Evolutionary conservation across 2,329 filamentous ascomycete species (phyloP).

Genomic region (Conoideocrella luteorostrata): DNA sequence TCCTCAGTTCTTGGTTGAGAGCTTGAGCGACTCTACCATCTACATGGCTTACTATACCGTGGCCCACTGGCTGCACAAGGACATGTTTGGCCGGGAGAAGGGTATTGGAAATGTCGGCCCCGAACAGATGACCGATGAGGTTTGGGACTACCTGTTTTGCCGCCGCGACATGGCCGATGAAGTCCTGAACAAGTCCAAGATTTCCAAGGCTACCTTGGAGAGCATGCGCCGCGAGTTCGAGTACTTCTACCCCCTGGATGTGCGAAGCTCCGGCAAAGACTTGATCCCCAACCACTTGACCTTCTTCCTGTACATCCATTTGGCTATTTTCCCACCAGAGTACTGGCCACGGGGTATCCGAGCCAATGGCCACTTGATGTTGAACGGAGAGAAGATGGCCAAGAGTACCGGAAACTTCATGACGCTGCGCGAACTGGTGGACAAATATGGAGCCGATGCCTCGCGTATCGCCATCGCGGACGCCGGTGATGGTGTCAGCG

Average conservation of each 20-base stretch:
- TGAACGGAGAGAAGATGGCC: slow-evolving; percentile 98
- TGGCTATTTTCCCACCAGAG: slow-evolving; percentile 79
- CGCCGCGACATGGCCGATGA: slow-evolving; percentile 64
- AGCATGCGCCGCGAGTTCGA: slow-evolving; percentile 86
- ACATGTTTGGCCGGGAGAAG: slow-evolving; percentile 73
- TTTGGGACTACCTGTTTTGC: slow-evolving; percentile 94
- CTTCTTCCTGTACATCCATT: slow-evolving; percentile 90
- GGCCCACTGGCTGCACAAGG: slow-evolving; percentile 65
- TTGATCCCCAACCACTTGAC: slow-evolving; percentile 90
- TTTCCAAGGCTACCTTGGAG: slow-evolving; percentile 66
- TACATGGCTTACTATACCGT: slow-evolving; percentile 81
- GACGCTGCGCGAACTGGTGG: slow-evolving; percentile 75
- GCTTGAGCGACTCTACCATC: slow-evolving; percentile 83
- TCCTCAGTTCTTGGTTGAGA: slow-evolving; percentile 81
- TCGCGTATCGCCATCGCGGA: slow-evolving; percentile 87
- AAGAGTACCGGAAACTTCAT: slow-evolving; percentile 98
- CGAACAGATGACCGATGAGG: slow-evolving; percentile 88
- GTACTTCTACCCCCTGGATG: slow-evolving; percentile 93
- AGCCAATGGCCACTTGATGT: slow-evolving; percentile 84
- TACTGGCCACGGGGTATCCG: slow-evolving; percentile 86
- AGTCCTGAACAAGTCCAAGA: slow-evolving; percentile 58
- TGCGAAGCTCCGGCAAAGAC: slow-evolving; percentile 86
- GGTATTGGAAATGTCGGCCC: slow-evolving; percentile 64
- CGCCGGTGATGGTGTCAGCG: slow-evolving; percentile 86
- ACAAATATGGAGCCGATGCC: slow-evolving; percentile 93